Evolutionary conservation across 148 eudicot species (phyloP).

Genomic region (Fagopyrum tataricum): DNA sequence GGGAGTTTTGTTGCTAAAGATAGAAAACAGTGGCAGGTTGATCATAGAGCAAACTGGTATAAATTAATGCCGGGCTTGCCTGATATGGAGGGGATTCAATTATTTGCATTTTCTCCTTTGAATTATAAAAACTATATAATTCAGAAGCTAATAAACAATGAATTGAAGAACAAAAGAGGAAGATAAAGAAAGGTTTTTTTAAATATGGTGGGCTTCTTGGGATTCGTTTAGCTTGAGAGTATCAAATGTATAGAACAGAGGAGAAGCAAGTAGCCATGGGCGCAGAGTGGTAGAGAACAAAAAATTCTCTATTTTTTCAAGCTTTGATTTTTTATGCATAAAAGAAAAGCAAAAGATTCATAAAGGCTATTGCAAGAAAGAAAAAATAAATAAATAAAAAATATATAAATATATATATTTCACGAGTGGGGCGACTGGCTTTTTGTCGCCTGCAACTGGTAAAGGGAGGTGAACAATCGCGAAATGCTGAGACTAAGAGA

Average conservation of each 20-base stretch:
- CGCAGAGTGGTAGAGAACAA: not conserved
- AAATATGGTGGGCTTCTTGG: not conserved
- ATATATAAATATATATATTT: not conserved
- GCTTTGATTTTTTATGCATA: not conserved
- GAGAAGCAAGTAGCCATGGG: constrained; percentile 10
- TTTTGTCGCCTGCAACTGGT: constrained; percentile 12
- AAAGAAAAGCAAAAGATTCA: constrained; percentile 4
- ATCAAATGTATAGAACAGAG: constrained; percentile 8
- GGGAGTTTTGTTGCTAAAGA: constrained; percentile 14
- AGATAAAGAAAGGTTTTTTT: not conserved
- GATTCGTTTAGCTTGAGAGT: not conserved
- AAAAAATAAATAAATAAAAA: not conserved
- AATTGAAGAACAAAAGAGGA: not conserved
- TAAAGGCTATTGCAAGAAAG: not conserved
- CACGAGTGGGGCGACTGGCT: constrained; percentile 7
- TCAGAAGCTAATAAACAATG: too few relatives aligned
- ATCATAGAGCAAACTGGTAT: not conserved
- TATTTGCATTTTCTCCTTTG: not conserved
- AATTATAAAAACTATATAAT: not conserved
- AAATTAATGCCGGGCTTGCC: not conserved
- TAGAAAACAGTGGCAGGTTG: constrained; percentile 12
- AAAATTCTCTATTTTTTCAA: not conserved
- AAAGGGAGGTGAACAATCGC: not conserved
- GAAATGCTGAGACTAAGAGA: not conserved
- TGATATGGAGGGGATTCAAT: constrained; percentile 8